Percentiles rank a stretch among this genome's conserved stretches.
Evolutionary conservation across 2,329 filamentous ascomycete genomes (phyloP).

Genomic region (Fusarium nematophilum): DNA sequence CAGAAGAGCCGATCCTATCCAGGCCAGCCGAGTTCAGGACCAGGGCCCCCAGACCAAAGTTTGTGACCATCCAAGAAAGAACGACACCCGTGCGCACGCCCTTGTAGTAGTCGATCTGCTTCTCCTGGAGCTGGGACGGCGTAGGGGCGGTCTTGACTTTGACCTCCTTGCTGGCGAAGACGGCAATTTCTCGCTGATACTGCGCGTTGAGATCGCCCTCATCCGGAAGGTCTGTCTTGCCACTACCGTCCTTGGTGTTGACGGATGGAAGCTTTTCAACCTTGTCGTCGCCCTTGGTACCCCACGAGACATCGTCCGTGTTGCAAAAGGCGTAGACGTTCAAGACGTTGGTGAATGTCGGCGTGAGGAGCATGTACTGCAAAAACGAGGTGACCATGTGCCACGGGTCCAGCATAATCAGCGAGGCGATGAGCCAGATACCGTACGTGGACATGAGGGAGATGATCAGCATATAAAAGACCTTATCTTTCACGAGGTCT

Average conservation of each 20-base stretch:
- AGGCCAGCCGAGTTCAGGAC: slow-evolving; percentile 89
- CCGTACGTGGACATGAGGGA: slow-evolving; percentile 93
- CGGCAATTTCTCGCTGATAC: slow-evolving; percentile 85
- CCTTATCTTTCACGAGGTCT: slow-evolving; percentile 83
- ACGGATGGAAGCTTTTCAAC: slow-evolving; percentile 89
- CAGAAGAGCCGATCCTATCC: slow-evolving; percentile 70
- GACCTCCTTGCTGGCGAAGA: slow-evolving; percentile 80
- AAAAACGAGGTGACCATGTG: slow-evolving; percentile 97
- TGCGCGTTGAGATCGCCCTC: slow-evolving; percentile 95
- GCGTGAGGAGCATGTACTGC: slow-evolving; percentile 94
- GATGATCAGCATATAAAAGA: slow-evolving; percentile 94
- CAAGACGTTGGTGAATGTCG: slow-evolving; percentile 97
- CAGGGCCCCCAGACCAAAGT: slow-evolving; percentile 86
- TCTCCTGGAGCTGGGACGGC: slow-evolving; percentile 72
- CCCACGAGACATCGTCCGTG: slow-evolving; percentile 98
- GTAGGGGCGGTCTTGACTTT: slow-evolving; percentile 74
- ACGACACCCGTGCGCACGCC: slow-evolving; percentile 94
- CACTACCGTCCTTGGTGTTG: slow-evolving; percentile 86
- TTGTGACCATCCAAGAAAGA: slow-evolving; percentile 95
- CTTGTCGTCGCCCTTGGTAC: slow-evolving; percentile 98
- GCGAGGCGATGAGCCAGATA: slow-evolving; percentile 89
- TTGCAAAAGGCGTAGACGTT: slow-evolving; percentile 99
- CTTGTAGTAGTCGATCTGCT: slow-evolving; percentile 98
- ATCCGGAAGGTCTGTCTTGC: slow-evolving; percentile 95
- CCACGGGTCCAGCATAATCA: slow-evolving; percentile 98